Base-by-base conservation (phyloP, 1,284 basidiomycete genomes). In the Chiua sp. region DNA sequence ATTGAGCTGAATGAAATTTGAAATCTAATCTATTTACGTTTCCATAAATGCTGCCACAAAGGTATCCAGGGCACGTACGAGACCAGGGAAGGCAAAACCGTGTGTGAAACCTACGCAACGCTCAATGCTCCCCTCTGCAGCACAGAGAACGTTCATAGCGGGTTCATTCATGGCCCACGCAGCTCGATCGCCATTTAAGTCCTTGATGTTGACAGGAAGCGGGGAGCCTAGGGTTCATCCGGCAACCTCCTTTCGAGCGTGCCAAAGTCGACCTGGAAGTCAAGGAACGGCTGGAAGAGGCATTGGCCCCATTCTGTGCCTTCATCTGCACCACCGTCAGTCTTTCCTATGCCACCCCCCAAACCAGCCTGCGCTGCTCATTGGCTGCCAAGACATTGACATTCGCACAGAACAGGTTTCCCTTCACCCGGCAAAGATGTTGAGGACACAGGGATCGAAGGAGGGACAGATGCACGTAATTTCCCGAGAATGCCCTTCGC, bases 271-370 rank as follows among this genome's bases (percentile, higher is more conserved):
- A 86, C 81, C 70, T 98, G 96, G 63, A 91, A 90, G 69, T 96
- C 92, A 22, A 96, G 80, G 79, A 97, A 98, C 0, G 96, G 93
- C 71, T 96, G 94, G 74, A 95, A 96, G 12, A 98, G 80, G 46
- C 91, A 87, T 56, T 90, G 88, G 69, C 97, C 94, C 96, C 96
- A 98, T 52, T 88, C 87, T 63, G 85, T 76, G 13, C 79, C 79
- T 50, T 83, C 80, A n/a, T 65, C 71, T 52, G 51, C 33, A 48
- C 61, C 39, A 20, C 51, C 47, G 16, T 53, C 32, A 22, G 64
- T 53, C 28, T 46, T 51, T 7, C 61, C 62, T 42, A 61, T 47
- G 13, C 55, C 47, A 55, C 52, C 57, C 15, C 57, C 65, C 59
- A 49, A 68, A 59, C 47, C 66, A 64, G 20, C 69, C 68, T 7